A percentile compares a stretch with the other conserved stretches of the same genome.
Evolutionary conservation across 192 early-diverging fungal genomes (phyloP).

Genomic region (Nowakowskiella sp.): DNA sequence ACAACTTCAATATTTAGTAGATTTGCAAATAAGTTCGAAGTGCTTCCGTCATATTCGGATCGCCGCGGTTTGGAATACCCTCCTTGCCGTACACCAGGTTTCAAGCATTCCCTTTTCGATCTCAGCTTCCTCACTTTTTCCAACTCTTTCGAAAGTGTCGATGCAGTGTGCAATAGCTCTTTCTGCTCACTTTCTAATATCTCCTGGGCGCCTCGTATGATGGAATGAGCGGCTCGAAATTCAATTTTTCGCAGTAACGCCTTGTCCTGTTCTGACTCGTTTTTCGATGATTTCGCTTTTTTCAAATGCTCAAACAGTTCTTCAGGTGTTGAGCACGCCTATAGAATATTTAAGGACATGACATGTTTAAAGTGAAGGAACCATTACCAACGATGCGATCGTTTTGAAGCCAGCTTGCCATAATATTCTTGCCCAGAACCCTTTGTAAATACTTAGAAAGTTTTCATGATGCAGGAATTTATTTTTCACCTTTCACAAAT

Average conservation of each 20-base stretch:
- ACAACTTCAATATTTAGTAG: no score
- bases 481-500: slow-evolving; percentile 16
- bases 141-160: not conserved
- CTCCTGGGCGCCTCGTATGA: slow-evolving; percentile 8
- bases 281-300: slow-evolving; percentile 9
- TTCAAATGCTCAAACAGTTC: slow-evolving; percentile 12
- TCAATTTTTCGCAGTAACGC: not conserved
- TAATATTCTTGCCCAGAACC: slow-evolving; percentile 8
- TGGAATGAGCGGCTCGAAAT: slow-evolving; percentile 14
- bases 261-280: not conserved
- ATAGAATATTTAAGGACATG: no score
- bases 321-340: slow-evolving; percentile 3
- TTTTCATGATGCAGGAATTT: slow-evolving; percentile 1
- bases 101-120: no score
- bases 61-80: no score
- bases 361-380: not conserved
- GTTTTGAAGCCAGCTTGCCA: slow-evolving; percentile 14
- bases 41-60: no score
- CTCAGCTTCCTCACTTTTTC: not conserved
- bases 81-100: slow-evolving; percentile 1
- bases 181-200: slow-evolving; percentile 1
- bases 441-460: slow-evolving; percentile 5
- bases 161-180: no score
- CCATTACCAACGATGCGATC: slow-evolving; percentile 7
- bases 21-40: no score